Evolutionary conservation across 1,139 yeast species (phyloP), one percentile per base, ranked within the genome.

Genomic region (Kodamaea sp.): DNA sequence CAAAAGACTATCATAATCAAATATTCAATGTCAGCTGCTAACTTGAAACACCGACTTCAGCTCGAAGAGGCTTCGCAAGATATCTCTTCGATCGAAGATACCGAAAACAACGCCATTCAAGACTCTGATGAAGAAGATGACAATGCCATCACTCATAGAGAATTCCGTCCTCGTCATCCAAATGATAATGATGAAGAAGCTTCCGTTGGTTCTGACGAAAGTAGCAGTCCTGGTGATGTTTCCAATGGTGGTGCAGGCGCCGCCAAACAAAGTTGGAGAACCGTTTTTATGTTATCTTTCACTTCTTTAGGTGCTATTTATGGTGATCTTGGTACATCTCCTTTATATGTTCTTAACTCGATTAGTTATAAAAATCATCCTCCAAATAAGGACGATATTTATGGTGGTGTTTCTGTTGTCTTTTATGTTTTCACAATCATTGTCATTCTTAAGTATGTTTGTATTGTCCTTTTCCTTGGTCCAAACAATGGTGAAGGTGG

Each of bases 261-360:
- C 20, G 4, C 20, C 20, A 58, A 52, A 29, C 55, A 53, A 38
- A 40, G 54, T 11, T 54, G 63, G 62, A 49, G 53, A 37, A 55
- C 55, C 34, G 45, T 58, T 7, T 41, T 57, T 8, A 40, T 56
- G 38, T 48, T 63, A 24, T 48, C 60, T 2, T 70, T 68, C 40
- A 57, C 69, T 4, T 65, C 74, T 2, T 60, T 79, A 30, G 84
- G 84, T 25, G 78, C 80, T 9, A 75, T 78, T 35, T 79, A 78
- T 52, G 83, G 84, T 44, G 84, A 79, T 55, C 59, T 79, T 39
- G 82, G 81, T 26, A 79, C 84, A 5, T 75, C 81, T 8, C 84
- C 84, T 1, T 59, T 79, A 42, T 79, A 79, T 52, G 74, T 70
- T 8, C 56, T 73, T 44, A 65, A 74, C 42, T 65, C 79, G 10